Evolutionary conservation across 2,329 filamentous ascomycete genomes (phyloP), one percentile per base, ranked within the genome.

Genomic region (Lachnellula hyalina): DNA sequence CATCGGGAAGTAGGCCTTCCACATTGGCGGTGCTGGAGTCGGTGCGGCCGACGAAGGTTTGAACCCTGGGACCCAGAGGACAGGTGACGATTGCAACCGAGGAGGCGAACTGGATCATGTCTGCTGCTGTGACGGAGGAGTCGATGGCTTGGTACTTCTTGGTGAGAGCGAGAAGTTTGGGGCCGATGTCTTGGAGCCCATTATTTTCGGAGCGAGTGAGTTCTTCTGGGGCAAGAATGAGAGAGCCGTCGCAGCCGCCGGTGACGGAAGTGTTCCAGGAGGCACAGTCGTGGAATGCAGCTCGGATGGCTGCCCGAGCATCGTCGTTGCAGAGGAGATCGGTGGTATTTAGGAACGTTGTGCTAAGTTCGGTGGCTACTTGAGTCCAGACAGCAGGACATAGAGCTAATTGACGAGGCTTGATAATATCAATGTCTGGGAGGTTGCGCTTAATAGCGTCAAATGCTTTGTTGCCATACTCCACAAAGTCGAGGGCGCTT

Each of bases 231-330:
- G 54, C 53, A 1, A 59, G 40, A n/a, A 61, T 58, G 12, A 61
- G 49, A 41, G 59, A 58, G 19, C 57, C 61, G 19, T 61, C 61
- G 25, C 56, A 61, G 5, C 60, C 60, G 2, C 60, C 59, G 3
- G 53, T 53, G 41, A 54, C 48, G 15, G 53, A 25, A 1, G 36
- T 51, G 19, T 58, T 40, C 57, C 59, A 63, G 1, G 57, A 40
- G 3, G 59, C 61, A 23, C 57, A 60, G 25, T 63, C 61, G 34
- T 61, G 58, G 23, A 56, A 59, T 5, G 50, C 54, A 17, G 48
- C 55, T 51, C 57, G 42, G 38, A 62, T 59, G 12, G 60, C 58
- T 5, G 56, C 60, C 25, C 60, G 47, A n/a, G 60, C 60, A 35
- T 55, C 48, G 36, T 59, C 54, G n/a, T 55, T 62, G 38, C 60